Percentiles rank a stretch among this genome's conserved stretches.
Evolutionary conservation across 2,329 filamentous ascomycete species (phyloP).

Genomic region (Penicillium sp.): DNA sequence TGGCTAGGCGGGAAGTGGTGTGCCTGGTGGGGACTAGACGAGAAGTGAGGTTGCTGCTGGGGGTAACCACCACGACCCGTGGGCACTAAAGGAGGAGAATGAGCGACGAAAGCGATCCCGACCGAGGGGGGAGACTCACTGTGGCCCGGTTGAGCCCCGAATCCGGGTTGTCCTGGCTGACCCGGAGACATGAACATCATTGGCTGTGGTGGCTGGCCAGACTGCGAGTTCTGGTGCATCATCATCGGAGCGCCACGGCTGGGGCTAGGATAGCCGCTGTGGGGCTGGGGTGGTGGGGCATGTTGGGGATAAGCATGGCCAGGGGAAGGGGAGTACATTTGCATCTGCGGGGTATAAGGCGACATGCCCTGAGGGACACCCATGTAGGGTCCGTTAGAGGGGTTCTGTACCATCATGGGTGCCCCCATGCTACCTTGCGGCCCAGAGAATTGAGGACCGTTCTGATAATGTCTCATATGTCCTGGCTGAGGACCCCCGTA

Average conservation of each 20-base stretch:
- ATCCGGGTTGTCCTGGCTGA: slow-evolving; percentile 61
- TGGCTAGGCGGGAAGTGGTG: slow-evolving; percentile 68
- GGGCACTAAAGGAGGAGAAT: slow-evolving; percentile 59
- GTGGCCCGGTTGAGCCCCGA: slow-evolving; percentile 61
- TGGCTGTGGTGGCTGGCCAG: slow-evolving; percentile 73
- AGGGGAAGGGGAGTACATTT: slow-evolving; percentile 79
- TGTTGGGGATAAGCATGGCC: slow-evolving; percentile 70
- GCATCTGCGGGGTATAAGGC: slow-evolving; percentile 73
- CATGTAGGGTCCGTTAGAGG: slow-evolving; percentile 72
- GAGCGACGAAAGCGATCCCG: slow-evolving; percentile 38
- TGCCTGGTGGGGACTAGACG: slow-evolving; percentile 68
- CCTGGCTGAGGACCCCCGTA: slow-evolving; percentile 74
- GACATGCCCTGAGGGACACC: slow-evolving; percentile 72
- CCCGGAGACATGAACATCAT: slow-evolving; percentile 78
- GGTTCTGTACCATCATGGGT: slow-evolving; percentile 83
- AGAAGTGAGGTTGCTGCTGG: slow-evolving; percentile 67
- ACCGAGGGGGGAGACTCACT: slow-evolving; percentile 63
- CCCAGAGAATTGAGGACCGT: slow-evolving; percentile 73
- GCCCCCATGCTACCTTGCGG: slow-evolving; percentile 74
- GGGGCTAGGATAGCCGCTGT: slow-evolving; percentile 86
- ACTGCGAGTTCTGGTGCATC: slow-evolving; percentile 92
- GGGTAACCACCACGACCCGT: slow-evolving; percentile 65
- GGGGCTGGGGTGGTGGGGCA: slow-evolving; percentile 57
- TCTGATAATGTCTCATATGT: slow-evolving; percentile 74
- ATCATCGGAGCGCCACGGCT: slow-evolving; percentile 87